Percentiles rank a stretch among this genome's conserved stretches.
Conservation (phyloP, 1,139 yeast species). For the Candida sp. region DNA sequence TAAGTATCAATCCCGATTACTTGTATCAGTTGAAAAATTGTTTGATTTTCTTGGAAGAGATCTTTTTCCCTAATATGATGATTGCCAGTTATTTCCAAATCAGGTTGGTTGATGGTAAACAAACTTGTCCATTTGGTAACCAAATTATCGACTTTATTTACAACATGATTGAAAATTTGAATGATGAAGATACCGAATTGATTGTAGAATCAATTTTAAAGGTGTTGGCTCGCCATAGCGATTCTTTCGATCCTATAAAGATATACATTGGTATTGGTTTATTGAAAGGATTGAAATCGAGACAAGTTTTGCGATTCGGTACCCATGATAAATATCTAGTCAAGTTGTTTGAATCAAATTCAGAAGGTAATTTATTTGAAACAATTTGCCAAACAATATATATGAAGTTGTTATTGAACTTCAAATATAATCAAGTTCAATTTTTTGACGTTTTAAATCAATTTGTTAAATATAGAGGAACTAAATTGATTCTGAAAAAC, state of each 20-base stretch:
- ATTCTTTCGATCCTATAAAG: constrained; percentile 70
- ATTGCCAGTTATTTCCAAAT: constrained; percentile 59
- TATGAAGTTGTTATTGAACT: constrained; percentile 41
- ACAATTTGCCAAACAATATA: constrained; percentile 49
- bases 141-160: constrained; percentile 45
- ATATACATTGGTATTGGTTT: constrained; percentile 61
- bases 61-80: constrained; percentile 62
- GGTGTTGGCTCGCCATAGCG: constrained; percentile 44
- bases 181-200: constrained; percentile 19
- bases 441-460: constrained; percentile 32
- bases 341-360: constrained; percentile 46
- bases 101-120: constrained; percentile 19
- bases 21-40: constrained; percentile 49
- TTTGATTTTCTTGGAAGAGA: constrained; percentile 44
- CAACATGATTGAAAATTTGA: constrained; percentile 37
- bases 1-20: constrained; percentile 48
- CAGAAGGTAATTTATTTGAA: constrained; percentile 61
- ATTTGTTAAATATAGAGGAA: constrained; percentile 43
- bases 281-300: constrained; percentile 43
- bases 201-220: constrained; percentile 32
- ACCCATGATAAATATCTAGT: constrained; percentile 27
- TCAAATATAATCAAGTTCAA: constrained; percentile 13
- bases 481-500: constrained; percentile 29
- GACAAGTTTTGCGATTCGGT: constrained; percentile 24
- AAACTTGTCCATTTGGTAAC: constrained; percentile 58